A percentile compares a stretch with the other conserved stretches of the same genome.
These are phyloP conservation scores for Gremmenia infestans DNA, from an alignment of 2,329 filamentous ascomycete genomes.

Conservation along the genomic window DNA sequence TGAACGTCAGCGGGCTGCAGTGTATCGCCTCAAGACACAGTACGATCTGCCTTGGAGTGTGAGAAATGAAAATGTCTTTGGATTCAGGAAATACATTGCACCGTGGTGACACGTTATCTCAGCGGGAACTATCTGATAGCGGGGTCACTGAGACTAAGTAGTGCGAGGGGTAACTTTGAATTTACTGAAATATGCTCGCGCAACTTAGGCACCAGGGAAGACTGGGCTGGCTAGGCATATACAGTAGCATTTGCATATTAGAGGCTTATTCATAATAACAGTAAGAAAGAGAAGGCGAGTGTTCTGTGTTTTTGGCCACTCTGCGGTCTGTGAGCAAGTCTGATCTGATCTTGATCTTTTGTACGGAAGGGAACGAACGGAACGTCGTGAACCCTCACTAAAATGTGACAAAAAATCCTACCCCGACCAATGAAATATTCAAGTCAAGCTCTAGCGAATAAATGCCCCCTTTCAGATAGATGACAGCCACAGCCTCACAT, in stretches of 20 bases:
- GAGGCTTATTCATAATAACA: too few species aligned
- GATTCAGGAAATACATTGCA: too few species aligned
- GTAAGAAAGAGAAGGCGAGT: too few species aligned
- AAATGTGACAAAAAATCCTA: not conserved
- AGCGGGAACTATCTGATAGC: not conserved
- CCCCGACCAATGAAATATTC: not conserved
- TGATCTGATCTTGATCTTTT: not conserved
- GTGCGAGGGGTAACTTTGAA: not conserved
- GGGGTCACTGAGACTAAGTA: not conserved
- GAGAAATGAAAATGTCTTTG: not conserved
- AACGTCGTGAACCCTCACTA: too few species aligned
- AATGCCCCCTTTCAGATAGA: conserved; percentile 9
- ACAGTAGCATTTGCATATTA: too few species aligned
- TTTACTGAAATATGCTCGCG: too few species aligned
- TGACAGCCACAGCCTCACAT: conserved; percentile 26
- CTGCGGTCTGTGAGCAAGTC: not conserved
- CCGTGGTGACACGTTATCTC: not conserved
- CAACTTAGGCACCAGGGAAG: too few species aligned
- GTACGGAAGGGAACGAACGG: too few species aligned
- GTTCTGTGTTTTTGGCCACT: too few species aligned
- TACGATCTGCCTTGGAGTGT: not conserved
- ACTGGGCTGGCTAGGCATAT: too few species aligned
- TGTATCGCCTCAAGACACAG: conserved; percentile 6
- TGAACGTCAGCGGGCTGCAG: conserved; percentile 15
- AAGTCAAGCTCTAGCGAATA: conserved; percentile 12